Evolutionary conservation across 2,329 filamentous ascomycete species (phyloP), one percentile per base, ranked within the genome.

Genomic region (Verticillium nonalfalfae): DNA sequence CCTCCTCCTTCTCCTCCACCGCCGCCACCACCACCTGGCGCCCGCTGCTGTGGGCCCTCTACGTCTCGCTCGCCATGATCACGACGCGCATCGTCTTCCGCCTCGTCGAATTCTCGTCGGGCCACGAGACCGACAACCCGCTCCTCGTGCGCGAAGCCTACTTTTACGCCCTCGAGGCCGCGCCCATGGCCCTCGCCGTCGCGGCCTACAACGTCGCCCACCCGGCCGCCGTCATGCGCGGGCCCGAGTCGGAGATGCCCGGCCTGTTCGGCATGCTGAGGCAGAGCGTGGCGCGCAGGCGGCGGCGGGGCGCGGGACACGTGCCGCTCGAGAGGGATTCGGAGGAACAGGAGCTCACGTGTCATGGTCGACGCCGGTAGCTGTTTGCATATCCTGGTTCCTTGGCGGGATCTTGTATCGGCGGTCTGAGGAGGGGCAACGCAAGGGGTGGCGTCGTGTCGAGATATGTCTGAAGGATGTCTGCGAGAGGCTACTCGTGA

Each of bases 51-150:
- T 67, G 67, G 34, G 66, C 66, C 14, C 59, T 78, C 0, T 79
- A 77, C 63, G 65, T 69, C 26, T 75, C 72, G 0, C 66, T 78
- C 0, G 55, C 66, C 6, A 71, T 76, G 63, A 77, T 78, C 33
- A 50, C 45, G 18, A 13, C 45, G 15, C 79, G 83, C 14, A 86
- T 86, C 63, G 74, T 84, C 60, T 86, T 80, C 69, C 79, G 84
- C 2, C 71, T 86, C 1, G 67, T 75, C 18, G 81, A 86, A 64
- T 85, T 81, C 66, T 76, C 77, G 0, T 72, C 73, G 1, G 45
- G 45, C 7, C 45, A 50, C 45, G 80, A 78, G 0, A 66, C 76
- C 36, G 66, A 71, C 1, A 71, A 70, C 6, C n/a, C 35, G 35
- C 26, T 63, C 7, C 55, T 61, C 7, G 60, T 54, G 1, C 58